Conservation (phyloP, 768 basidiomycete genomes). For the Omphalotus guepiniiformis region DNA sequence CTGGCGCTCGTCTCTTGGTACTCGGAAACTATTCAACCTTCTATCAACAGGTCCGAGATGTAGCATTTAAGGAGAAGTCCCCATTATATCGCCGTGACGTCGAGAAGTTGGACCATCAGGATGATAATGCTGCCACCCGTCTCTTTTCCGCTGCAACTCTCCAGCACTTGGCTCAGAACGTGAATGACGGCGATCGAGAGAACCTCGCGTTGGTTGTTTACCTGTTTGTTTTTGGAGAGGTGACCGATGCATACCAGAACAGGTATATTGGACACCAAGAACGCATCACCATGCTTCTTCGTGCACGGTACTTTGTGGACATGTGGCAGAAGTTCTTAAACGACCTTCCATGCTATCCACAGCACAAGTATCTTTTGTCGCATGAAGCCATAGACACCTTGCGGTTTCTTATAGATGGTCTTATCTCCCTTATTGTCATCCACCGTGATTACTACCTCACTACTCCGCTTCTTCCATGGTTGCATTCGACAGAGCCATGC, state of each 20-base stretch:
- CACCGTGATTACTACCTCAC: slow-evolving; percentile 27
- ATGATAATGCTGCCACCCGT: slow-evolving; percentile 37
- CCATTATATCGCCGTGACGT: slow-evolving; percentile 25
- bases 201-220: slow-evolving; percentile 26
- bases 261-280: slow-evolving; percentile 20
- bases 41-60: slow-evolving; percentile 17
- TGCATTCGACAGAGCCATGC: slow-evolving; percentile 27
- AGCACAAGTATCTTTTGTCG: slow-evolving; percentile 26
- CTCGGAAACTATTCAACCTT: slow-evolving; percentile 18
- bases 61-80: slow-evolving; percentile 14
- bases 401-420: slow-evolving; percentile 24
- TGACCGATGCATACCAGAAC: slow-evolving; percentile 35
- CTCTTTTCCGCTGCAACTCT: slow-evolving; percentile 33
- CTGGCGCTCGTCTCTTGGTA: slow-evolving; percentile 24
- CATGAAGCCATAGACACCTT: slow-evolving; percentile 29
- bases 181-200: too few species aligned
- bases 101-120: slow-evolving; percentile 37
- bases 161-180: slow-evolving; percentile 17
- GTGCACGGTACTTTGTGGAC: slow-evolving; percentile 27
- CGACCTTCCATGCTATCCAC: slow-evolving; percentile 13
- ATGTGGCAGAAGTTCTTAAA: slow-evolving; percentile 24
- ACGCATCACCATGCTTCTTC: slow-evolving; percentile 25
- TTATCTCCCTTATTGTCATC: slow-evolving; percentile 26
- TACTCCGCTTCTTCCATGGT: slow-evolving; percentile 32
- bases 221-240: slow-evolving; percentile 37